Evolutionary conservation across 192 early-diverging fungal genomes (phyloP).

Genomic region (Rhizoclosmatium globosum): DNA sequence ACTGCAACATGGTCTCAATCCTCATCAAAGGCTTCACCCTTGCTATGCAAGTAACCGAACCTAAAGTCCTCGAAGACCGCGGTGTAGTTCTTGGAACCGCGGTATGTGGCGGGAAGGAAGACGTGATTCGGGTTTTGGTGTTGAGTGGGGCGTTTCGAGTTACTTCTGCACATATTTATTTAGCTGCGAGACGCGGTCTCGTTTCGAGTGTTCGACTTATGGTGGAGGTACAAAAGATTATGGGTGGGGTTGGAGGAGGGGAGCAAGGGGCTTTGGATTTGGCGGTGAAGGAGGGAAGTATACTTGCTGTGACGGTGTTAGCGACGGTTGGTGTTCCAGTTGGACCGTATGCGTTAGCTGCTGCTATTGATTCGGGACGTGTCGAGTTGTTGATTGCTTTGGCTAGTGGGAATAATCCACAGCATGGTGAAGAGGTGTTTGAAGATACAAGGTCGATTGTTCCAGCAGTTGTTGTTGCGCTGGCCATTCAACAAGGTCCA

Average conservation of each 20-base stretch:
- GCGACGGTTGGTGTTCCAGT: constrained; percentile 3
- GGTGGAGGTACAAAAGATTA: not conserved
- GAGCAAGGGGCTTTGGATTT: constrained; percentile 14
- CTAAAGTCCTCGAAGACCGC: not conserved
- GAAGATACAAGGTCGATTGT: not conserved
- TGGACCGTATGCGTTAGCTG: constrained; percentile 26
- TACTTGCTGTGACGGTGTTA: constrained; percentile 5
- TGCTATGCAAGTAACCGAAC: not conserved
- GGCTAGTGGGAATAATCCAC: not conserved
- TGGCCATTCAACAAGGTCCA: constrained; percentile 24
- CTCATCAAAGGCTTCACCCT: not conserved
- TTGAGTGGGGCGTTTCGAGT: not conserved
- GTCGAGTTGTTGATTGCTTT: constrained; percentile 14
- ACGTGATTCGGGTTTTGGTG: constrained; percentile 6
- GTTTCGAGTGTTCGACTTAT: not conserved
- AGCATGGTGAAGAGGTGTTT: not conserved
- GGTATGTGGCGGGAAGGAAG: constrained; percentile 17
- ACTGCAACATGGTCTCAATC: not conserved
- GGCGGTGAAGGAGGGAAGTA: constrained; percentile 22
- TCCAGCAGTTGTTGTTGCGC: constrained; percentile 17
- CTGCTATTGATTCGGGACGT: constrained; percentile 18
- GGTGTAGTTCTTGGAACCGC: constrained; percentile 9
- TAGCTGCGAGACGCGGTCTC: constrained; percentile 22
- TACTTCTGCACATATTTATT: constrained; percentile 20
- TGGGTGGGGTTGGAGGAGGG: not conserved